Percentiles rank a stretch among this genome's conserved stretches.
Conservation (phyloP, 177 flowering plant genomes). For the Vitis hybrid region DNA sequence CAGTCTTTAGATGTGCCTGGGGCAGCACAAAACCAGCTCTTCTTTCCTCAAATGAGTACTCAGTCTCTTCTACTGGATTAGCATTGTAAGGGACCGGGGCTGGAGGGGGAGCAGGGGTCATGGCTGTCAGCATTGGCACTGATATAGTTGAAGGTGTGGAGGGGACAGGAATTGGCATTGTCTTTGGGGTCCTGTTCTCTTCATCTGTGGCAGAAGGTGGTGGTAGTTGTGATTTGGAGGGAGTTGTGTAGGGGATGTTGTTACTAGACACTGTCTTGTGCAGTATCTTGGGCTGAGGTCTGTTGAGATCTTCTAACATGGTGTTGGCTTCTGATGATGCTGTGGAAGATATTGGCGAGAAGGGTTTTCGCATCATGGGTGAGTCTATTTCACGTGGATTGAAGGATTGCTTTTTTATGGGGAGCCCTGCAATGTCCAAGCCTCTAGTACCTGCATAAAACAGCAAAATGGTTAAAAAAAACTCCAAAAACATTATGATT, state of each 20-base stretch:
- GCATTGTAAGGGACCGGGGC: background rate
- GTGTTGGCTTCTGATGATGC: conserved; percentile 39
- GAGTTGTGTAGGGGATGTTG: conserved; percentile 26
- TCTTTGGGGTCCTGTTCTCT: conserved; percentile 42
- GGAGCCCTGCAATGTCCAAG: conserved; percentile 51
- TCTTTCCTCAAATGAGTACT: conserved; percentile 45
- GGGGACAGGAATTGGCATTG: conserved; percentile 36
- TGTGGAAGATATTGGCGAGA: conserved; percentile 59
- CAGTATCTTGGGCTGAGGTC: conserved; percentile 14
- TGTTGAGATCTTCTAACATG: conserved; percentile 31
- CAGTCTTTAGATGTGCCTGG: conserved; percentile 16
- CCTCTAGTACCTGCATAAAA: conserved; percentile 50
- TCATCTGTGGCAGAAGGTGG: conserved; percentile 17
- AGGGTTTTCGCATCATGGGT: conserved; percentile 54
- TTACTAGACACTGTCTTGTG: conserved; percentile 30
- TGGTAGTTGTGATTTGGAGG: conserved; percentile 20
- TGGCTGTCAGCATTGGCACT: conserved; percentile 61
- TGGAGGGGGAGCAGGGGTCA: conserved; percentile 40
- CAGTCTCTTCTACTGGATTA: conserved; percentile 22
- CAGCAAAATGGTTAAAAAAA: background rate
- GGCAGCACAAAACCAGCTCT: conserved; percentile 43
- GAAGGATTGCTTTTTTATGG: conserved; percentile 41
- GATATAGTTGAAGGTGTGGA: conserved; percentile 46
- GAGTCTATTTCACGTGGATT: conserved; percentile 45
- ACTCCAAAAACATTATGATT: background rate